These are phyloP conservation scores for Pythium pectinolyticum DNA, from an alignment of 352 stramenopile genomes.

Conservation along the genomic window DNA sequence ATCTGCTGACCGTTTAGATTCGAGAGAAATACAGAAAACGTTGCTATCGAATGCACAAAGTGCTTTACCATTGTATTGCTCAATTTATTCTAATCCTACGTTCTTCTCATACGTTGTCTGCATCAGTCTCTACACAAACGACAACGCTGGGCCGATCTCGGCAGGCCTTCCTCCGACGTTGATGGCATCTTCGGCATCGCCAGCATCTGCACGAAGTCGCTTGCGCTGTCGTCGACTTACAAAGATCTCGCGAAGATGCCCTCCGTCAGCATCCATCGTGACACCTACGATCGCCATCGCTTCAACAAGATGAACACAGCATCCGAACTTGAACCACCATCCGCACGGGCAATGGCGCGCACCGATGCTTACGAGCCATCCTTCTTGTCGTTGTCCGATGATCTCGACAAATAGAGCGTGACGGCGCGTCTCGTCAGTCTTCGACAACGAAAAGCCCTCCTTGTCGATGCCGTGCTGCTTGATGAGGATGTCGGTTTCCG, in stretches of 20 bases:
- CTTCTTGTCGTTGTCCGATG: slow-evolving; percentile 2
- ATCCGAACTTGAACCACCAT: slow-evolving; percentile 20
- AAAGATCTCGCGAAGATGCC: background rate
- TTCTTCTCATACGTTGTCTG: too few species aligned
- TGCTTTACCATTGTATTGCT: too few species aligned
- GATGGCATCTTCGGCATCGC: background rate
- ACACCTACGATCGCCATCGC: background rate
- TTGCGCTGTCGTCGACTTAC: too few species aligned
- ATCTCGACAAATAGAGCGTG: slow-evolving; percentile 10
- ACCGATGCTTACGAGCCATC: slow-evolving; percentile 6
- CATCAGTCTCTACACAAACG: background rate
- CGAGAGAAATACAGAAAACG: background rate
- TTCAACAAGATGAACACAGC: slow-evolving; percentile 18
- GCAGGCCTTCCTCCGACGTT: background rate
- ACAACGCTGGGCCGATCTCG: background rate
- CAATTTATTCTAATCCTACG: too few species aligned
- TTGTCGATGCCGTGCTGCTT: slow-evolving; percentile 15
- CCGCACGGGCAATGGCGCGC: slow-evolving; percentile 3
- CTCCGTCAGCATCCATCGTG: background rate
- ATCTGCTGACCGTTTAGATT: background rate
- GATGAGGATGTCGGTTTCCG: slow-evolving; percentile 5
- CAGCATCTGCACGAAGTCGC: background rate
- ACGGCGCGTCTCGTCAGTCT: background rate
- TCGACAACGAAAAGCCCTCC: slow-evolving; percentile 7
- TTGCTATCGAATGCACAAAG: too few species aligned